A percentile compares a stretch with the other conserved stretches of the same genome.
phyloP scores from a whole-genome alignment of 257 asterid species.

The Anisodus acutangulus region DNA sequence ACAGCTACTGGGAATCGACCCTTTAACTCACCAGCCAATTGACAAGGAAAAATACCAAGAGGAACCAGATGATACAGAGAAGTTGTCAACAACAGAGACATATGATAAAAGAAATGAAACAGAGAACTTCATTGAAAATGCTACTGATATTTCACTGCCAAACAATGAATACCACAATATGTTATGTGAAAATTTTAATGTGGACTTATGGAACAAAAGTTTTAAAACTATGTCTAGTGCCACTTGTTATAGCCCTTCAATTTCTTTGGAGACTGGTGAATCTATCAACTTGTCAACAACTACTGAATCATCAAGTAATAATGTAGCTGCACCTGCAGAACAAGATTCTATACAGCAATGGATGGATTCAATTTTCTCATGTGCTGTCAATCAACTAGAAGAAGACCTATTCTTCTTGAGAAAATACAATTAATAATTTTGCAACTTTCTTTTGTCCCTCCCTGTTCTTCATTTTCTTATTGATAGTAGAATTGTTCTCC shows the following conservation, averaged over 20 bases:
- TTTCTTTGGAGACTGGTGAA: slow-evolving; percentile 40
- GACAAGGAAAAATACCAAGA: slow-evolving; percentile 4
- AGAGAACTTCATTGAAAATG: slow-evolving; percentile 21
- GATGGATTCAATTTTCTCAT: slow-evolving; percentile 53
- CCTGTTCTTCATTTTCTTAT: slow-evolving; percentile 1
- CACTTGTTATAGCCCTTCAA: slow-evolving; percentile 38
- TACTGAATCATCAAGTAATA: slow-evolving; percentile 19
- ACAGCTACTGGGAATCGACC: slow-evolving; percentile 52
- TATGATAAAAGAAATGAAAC: slow-evolving; percentile 9
- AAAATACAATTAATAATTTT: neutral
- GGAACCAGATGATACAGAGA: slow-evolving; percentile 11
- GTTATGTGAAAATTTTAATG: slow-evolving; percentile 35
- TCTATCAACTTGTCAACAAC: slow-evolving; percentile 38
- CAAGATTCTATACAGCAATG: slow-evolving; percentile 39
- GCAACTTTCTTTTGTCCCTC: neutral
- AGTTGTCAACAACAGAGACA: neutral
- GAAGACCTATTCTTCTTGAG: slow-evolving; percentile 34
- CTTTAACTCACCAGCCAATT: slow-evolving; percentile 46
- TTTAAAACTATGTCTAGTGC: neutral
- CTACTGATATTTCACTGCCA: slow-evolving; percentile 4
- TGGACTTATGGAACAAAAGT: slow-evolving; percentile 37
- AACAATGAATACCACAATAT: slow-evolving; percentile 28
- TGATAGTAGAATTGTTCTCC: neutral
- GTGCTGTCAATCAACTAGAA: slow-evolving; percentile 51
- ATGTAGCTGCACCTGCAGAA: slow-evolving; percentile 13